Base-by-base conservation (phyloP, 78 protist genomes). In the Speleostelium caveatum region DNA sequence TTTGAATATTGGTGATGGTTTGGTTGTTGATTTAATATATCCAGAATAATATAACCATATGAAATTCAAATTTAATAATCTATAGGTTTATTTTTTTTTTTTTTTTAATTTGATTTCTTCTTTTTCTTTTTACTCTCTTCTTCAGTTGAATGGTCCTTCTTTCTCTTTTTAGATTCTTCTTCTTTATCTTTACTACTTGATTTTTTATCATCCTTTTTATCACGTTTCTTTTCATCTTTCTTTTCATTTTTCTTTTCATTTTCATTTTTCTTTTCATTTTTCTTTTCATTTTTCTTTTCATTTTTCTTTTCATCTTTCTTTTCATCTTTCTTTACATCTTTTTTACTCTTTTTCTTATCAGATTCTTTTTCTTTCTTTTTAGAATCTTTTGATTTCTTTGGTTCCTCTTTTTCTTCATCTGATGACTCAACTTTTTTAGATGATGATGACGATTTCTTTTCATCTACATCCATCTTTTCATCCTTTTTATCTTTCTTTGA, bases 391-490 rank as follows among this genome's bases (percentile, higher is more conserved):
- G n/a, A n/a, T n/a, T n/a, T n/a, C n/a, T n/a, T n/a, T n/a, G n/a
- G n/a, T n/a, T n/a, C n/a, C n/a, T n/a, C n/a, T n/a, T 69, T 59
- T 7, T 67, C 74, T 42, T 68, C 75, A n/a, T 55, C 36, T 69
- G 75, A 68, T 41, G 75, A 69, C 17, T 69, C 75, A 42, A 42
- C 61, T 69, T 69, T 69, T 42, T 69, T 65, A 38, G 73, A 65
- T 61, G 16, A 22, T 36, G 17, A n/a, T 56, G 62, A 56, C n/a
- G 73, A 38, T 63, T 63, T 42, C 14, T 68, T 68, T 4, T 19
- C 3, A 16, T 66, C 41, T 66, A 38, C 38, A 8, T 36, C 14
- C 14, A 39, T 33, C 26, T 68, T 26, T 16, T 68, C 41, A 6
- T 38, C 28, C 12, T 67, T 41, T 67, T 67, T 67, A 12, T 21